Conservation (phyloP, 768 basidiomycete species). For the Tulasnella sp. region DNA sequence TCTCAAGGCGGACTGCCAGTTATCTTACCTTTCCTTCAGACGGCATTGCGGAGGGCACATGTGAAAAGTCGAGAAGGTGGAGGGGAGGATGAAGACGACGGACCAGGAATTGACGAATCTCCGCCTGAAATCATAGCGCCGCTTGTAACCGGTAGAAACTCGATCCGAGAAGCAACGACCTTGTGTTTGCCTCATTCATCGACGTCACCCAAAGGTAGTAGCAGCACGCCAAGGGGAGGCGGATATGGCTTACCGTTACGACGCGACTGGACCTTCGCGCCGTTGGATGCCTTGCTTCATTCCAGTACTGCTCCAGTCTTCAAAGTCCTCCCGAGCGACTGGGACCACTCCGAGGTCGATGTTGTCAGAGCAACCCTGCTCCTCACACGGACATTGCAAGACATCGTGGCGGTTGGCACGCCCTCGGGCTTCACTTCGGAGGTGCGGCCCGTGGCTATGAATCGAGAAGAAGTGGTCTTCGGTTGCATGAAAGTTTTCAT, state of each 20-base stretch:
- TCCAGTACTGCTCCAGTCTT: conserved; percentile 74
- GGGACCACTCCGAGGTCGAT: conserved; percentile 78
- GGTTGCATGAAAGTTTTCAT: conserved; percentile 92
- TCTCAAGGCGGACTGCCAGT: conserved; percentile 38
- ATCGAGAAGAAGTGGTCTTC: conserved; percentile 59
- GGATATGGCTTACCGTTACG: conserved; percentile 38
- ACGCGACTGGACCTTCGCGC: conserved; percentile 63
- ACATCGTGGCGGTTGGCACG: conserved; percentile 40
- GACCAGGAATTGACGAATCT: conserved; percentile 9
- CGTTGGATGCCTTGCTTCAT: conserved; percentile 74
- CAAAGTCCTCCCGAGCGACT: conserved; percentile 58
- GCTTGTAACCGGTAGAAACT: conserved; percentile 48
- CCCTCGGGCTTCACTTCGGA: conserved; percentile 45
- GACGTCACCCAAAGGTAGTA: conserved; percentile 47
- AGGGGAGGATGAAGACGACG: conserved; percentile 18
- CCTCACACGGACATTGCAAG: conserved; percentile 52
- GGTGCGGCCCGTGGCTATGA: conserved; percentile 38
- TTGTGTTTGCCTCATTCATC: conserved; percentile 34
- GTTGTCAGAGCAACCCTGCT: conserved; percentile 66
- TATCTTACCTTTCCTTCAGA: conserved; percentile 59
- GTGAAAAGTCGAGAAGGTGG: conserved; percentile 37
- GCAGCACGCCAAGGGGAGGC: conserved; percentile 43
- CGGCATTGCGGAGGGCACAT: conserved; percentile 42
- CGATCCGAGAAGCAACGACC: conserved; percentile 43
- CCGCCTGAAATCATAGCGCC: conserved; percentile 43